phyloP scores from a whole-genome alignment of 2,329 filamentous ascomycete species.

The Waltergamsia citrina region DNA sequence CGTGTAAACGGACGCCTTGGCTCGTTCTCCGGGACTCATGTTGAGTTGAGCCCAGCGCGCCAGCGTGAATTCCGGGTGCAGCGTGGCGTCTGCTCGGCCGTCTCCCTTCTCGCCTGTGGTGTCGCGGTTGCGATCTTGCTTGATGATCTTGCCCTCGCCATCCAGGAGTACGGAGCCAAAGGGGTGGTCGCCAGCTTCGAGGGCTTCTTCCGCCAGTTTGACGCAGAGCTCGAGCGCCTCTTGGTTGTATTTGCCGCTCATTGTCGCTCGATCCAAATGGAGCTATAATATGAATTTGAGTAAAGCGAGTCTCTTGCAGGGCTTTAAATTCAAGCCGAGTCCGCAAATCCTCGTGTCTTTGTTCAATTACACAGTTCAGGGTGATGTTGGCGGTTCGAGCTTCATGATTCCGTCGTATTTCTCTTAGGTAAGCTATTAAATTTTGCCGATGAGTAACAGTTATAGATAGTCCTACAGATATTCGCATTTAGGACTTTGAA shows the following conservation, averaged over 20 bases:
- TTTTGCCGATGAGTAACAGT: too few species aligned
- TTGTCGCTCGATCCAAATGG: too few species aligned
- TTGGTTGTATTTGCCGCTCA: neutral
- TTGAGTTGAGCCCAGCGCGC: conserved; percentile 25
- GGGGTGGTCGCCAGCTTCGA: conserved; percentile 23
- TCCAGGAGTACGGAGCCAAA: conserved; percentile 26
- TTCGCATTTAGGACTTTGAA: too few species aligned
- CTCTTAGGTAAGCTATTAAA: too few species aligned
- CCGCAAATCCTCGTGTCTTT: too few species aligned
- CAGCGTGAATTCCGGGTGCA: conserved; percentile 25
- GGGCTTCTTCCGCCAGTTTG: conserved; percentile 23
- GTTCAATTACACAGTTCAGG: too few species aligned
- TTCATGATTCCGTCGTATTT: too few species aligned
- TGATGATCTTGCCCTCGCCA: conserved; percentile 13
- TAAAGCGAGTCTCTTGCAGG: too few species aligned
- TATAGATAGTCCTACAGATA: too few species aligned
- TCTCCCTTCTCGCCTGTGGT: conserved; percentile 16
- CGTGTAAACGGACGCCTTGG: conserved; percentile 23
- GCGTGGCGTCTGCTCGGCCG: conserved; percentile 17
- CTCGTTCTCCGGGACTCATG: conserved; percentile 25
- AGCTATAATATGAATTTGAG: too few species aligned
- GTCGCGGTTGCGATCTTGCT: conserved; percentile 23
- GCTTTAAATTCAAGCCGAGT: too few species aligned
- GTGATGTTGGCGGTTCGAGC: too few species aligned
- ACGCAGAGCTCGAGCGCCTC: conserved; percentile 9